Conservation (phyloP, 768 basidiomycete genomes). For the Tricholoma hemisulphureum region DNA sequence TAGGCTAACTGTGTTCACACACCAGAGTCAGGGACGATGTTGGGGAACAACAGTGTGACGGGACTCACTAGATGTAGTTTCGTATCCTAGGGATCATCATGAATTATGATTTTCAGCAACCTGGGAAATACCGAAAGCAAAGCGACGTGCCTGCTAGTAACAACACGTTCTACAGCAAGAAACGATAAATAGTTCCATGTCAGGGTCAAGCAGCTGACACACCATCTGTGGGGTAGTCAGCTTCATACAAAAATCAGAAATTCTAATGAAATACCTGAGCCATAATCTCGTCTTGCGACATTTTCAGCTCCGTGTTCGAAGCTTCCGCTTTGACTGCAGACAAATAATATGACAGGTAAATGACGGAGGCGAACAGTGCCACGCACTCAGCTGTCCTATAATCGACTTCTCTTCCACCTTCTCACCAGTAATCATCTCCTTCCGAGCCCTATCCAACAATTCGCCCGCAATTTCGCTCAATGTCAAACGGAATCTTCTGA, state of each 20-base stretch:
- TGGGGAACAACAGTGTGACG: not conserved
- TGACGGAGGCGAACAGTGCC: not conserved
- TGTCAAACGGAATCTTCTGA: constrained; percentile 15
- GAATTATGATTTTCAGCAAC: not conserved
- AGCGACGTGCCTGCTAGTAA: constrained; percentile 1
- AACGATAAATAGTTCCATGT: not conserved
- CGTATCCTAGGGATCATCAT: not conserved
- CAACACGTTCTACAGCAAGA: not conserved
- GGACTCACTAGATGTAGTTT: constrained; percentile 1
- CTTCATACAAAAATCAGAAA: not conserved
- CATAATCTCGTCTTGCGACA: constrained; percentile 38
- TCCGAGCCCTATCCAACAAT: constrained; percentile 35
- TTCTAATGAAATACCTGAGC: constrained; percentile 30
- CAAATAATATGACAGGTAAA: not conserved
- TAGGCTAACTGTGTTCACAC: constrained; percentile 30
- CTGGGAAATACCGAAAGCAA: not conserved
- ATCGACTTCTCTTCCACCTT: constrained; percentile 37
- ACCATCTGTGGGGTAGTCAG: constrained; percentile 6
- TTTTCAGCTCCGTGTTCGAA: constrained; percentile 27
- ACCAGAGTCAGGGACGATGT: not conserved
- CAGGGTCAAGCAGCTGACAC: not conserved
- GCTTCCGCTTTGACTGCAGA: constrained; percentile 36
- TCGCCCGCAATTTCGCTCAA: constrained; percentile 40
- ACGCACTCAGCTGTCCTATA: constrained; percentile 36
- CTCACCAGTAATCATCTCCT: constrained; percentile 20